Conservation (phyloP, 1,284 basidiomycete genomes). For the Ustilago cynodontis region DNA sequence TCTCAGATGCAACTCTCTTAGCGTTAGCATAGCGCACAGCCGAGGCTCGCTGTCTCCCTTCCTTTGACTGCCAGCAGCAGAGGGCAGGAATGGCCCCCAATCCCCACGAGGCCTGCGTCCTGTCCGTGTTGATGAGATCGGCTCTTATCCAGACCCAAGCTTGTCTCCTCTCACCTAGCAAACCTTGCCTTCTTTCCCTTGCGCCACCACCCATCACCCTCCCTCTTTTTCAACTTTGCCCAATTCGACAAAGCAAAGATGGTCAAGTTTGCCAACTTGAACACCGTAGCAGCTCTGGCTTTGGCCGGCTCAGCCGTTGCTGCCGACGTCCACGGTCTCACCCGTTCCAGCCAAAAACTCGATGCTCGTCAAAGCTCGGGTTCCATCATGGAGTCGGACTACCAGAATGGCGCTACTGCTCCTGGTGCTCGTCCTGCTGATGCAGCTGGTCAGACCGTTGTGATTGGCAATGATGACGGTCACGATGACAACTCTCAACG, state of each 20-base stretch:
- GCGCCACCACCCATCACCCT: not conserved
- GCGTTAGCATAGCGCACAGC: not conserved
- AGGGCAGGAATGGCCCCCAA: not conserved
- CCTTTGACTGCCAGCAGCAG: not conserved
- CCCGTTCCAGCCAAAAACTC: conserved; percentile 10
- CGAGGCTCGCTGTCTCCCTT: not conserved
- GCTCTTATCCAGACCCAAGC: not conserved
- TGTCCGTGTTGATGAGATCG: not conserved
- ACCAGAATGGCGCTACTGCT: conserved; percentile 56
- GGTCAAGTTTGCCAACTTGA: conserved; percentile 25
- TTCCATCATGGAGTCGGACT: conserved; percentile 53
- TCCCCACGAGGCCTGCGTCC: not conserved
- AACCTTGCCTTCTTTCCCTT: not conserved
- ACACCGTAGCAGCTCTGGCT: conserved; percentile 26
- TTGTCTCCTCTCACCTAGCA: not conserved
- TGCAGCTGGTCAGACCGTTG: conserved; percentile 56
- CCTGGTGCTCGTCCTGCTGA: conserved; percentile 55
- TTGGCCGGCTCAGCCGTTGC: conserved; percentile 32
- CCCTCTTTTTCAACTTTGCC: no score
- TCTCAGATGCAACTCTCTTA: not conserved
- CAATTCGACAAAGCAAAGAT: conserved; percentile 17
- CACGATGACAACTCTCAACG: conserved; percentile 60
- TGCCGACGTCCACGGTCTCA: conserved; percentile 16
- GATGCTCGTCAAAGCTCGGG: conserved; percentile 39
- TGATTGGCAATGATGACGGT: conserved; percentile 53